Evolutionary conservation across 257 asterid genomes (phyloP), one percentile per base, ranked within the genome.

Genomic region (Solanum gracilifrons): DNA sequence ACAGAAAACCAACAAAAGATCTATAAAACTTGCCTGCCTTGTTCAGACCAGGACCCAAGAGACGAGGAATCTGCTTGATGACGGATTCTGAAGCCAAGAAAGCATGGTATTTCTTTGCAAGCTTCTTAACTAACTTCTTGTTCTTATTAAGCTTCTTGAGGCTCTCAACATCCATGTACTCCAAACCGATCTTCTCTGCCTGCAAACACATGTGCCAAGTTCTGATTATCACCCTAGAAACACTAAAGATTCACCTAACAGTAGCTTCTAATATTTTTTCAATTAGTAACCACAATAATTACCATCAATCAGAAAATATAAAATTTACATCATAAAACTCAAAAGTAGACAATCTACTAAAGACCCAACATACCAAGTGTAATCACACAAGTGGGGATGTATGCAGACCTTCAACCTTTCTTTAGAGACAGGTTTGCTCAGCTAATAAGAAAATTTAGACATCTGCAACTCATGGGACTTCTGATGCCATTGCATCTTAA

Each of bases 61-160:
- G 89, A 55, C 85, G 89, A 58, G 89, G 89, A 84, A 88, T 88
- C 85, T 82, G 85, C 85, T 82, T 82, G 85, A 82, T 82, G 85
- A 82, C 69, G 2, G 85, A 46, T 82, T 82, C 85, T 10, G 85
- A 82, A 18, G 85, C 85, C 85, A 48, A 82, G 85, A 82, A 82
- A 82, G 85, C 89, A 58, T 88, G 89, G 72, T 88, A 88, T 31
- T 88, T 88, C 68, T 88, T 88, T 12, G 89, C 89, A 83, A 88
- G 89, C n/a, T 88, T 88, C 87, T 88, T 88, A 32, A 88, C 89
- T 16, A 88, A 74, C 82, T 88, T 88, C 85, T 88, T 88, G 85
- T 88, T 88, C 82, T 88, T 88, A 9, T 88, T 88, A 27, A 88
- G 60, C 87, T 88, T 88, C 87, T 88, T 88, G 6, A 88, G 85